phyloP scores from a whole-genome alignment of 2,329 filamentous ascomycete species.

The Didymella sp. region DNA sequence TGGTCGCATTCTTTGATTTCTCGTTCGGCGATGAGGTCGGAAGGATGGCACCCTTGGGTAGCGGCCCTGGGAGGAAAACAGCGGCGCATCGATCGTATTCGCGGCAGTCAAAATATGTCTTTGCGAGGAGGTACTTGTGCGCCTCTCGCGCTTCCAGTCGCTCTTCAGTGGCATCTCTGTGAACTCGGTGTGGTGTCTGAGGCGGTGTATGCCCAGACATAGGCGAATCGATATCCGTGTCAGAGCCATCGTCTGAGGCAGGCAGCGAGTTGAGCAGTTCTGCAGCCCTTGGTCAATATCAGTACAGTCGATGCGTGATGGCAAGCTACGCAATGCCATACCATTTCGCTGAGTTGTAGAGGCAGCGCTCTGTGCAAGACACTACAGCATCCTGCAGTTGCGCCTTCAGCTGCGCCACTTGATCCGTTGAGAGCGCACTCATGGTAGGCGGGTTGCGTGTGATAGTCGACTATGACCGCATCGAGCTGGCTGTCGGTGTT shows the following conservation, averaged over 20 bases:
- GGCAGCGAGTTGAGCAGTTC: slow-evolving; percentile 88
- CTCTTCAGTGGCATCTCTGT: slow-evolving; percentile 74
- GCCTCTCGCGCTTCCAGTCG: slow-evolving; percentile 79
- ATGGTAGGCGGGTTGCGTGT: slow-evolving; percentile 25
- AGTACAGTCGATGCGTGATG: slow-evolving; percentile 20
- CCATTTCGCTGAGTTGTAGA: slow-evolving; percentile 98
- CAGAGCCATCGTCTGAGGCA: slow-evolving; percentile 61
- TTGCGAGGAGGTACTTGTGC: slow-evolving; percentile 85
- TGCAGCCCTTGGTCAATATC: slow-evolving; percentile 73
- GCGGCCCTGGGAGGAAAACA: slow-evolving; percentile 82
- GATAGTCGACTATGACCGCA: slow-evolving; percentile 19
- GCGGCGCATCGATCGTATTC: slow-evolving; percentile 94
- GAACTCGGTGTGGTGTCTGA: slow-evolving; percentile 55
- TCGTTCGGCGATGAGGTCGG: slow-evolving; percentile 50
- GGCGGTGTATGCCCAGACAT: slow-evolving; percentile 62
- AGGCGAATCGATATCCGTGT: slow-evolving; percentile 65
- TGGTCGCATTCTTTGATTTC: slow-evolving; percentile 53
- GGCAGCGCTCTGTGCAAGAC: slow-evolving; percentile 90
- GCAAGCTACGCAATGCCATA: slow-evolving; percentile 48
- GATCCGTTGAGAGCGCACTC: slow-evolving; percentile 49
- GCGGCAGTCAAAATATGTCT: slow-evolving; percentile 92
- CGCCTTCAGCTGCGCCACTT: slow-evolving; percentile 68
- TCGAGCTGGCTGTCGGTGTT: slow-evolving; percentile 14
- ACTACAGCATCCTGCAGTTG: slow-evolving; percentile 85
- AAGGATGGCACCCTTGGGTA: slow-evolving; percentile 70